Percentiles rank a stretch among this genome's conserved stretches.
Evolutionary conservation across 495 filamentous ascomycete species (phyloP).

Genomic region (Tuber calosporum): DNA sequence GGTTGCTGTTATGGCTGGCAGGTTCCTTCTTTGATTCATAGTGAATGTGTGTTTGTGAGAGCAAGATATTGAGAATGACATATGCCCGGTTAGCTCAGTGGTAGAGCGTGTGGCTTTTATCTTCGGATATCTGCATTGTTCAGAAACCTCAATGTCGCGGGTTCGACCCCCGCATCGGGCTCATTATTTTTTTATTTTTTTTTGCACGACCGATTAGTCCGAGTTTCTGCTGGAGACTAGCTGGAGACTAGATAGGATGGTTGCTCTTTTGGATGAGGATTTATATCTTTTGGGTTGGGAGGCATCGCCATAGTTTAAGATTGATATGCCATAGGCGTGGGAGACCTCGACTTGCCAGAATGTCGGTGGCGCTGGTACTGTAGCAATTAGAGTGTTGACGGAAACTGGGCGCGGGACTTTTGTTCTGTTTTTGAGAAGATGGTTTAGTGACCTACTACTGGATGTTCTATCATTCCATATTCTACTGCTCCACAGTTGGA

Average conservation of each 20-base stretch:
- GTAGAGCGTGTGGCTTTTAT: conserved; percentile 7
- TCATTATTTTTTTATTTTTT: background rate
- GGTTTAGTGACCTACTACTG: no score
- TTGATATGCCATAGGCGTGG: background rate
- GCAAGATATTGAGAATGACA: background rate
- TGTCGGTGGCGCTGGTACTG: no score
- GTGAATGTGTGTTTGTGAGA: background rate
- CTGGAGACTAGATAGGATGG: background rate
- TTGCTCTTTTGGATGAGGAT: background rate
- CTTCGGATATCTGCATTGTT: conserved; percentile 2
- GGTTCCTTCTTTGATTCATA: no score
- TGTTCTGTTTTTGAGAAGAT: no score
- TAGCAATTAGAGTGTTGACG: background rate
- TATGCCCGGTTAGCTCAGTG: conserved; percentile 3
- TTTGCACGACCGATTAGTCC: background rate
- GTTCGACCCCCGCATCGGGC: conserved; percentile 40
- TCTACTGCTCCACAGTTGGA: no score
- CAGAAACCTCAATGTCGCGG: conserved; percentile 36
- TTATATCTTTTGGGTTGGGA: background rate
- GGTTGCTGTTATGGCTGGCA: background rate
- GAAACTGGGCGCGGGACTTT: background rate
- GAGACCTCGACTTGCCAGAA: background rate
- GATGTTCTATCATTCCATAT: no score
- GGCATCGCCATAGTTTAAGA: background rate
- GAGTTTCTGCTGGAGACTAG: background rate